phyloP scores from a whole-genome alignment of 2,329 filamentous ascomycete genomes.

The Xylariales sp. region DNA sequence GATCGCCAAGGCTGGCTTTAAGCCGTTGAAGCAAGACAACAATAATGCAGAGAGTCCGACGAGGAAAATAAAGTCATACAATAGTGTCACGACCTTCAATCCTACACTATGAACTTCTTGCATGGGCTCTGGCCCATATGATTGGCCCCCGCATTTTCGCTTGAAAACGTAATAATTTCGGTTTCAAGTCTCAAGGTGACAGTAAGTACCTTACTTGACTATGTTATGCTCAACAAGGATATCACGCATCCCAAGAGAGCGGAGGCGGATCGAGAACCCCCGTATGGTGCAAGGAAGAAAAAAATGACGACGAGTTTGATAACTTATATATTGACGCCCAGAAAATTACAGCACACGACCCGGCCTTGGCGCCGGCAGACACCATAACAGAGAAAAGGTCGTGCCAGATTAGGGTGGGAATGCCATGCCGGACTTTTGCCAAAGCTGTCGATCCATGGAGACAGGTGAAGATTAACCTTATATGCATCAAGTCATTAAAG shows the following conservation, averaged over 20 bases:
- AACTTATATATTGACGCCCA: constrained; percentile 30
- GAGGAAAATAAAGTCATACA: no score
- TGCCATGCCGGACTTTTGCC: constrained; percentile 32
- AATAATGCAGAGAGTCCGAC: no score
- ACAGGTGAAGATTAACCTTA: constrained; percentile 27
- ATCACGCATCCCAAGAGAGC: constrained; percentile 20
- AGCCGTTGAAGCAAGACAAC: no score
- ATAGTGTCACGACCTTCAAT: no score
- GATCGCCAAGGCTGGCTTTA: no score
- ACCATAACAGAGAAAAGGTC: constrained; percentile 19
- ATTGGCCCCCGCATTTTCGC: constrained; percentile 18
- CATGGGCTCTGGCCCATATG: background rate
- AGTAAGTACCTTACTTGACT: constrained; percentile 5
- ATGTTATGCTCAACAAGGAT: constrained; percentile 24
- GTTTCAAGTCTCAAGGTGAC: constrained; percentile 11
- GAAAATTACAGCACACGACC: constrained; percentile 28
- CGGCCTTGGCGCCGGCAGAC: constrained; percentile 30
- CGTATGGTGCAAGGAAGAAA: constrained; percentile 23
- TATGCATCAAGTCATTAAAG: constrained; percentile 29
- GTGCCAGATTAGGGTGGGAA: constrained; percentile 26
- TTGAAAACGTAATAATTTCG: constrained; percentile 13
- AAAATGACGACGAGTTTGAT: constrained; percentile 26
- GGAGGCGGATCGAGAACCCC: constrained; percentile 30
- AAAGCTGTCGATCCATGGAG: constrained; percentile 28
- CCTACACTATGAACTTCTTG: no score